These are phyloP conservation scores for Talaromyces ruber DNA, from an alignment of 495 filamentous ascomycete genomes.

Conservation along the genomic window DNA sequence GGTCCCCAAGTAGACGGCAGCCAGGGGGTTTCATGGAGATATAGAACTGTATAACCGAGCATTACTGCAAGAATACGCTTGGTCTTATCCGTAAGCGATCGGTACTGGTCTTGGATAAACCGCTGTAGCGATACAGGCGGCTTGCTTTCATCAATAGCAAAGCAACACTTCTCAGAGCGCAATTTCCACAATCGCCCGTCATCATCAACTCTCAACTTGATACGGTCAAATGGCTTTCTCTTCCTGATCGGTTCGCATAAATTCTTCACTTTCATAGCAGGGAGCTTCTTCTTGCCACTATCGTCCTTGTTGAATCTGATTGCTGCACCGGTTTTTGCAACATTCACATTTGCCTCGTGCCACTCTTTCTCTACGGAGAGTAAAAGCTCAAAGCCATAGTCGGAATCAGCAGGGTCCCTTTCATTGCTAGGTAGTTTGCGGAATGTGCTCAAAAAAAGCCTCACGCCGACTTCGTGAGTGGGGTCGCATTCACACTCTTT, in stretches of 20 bases:
- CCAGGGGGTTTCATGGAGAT: background rate
- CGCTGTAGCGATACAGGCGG: background rate
- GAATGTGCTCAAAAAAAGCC: background rate
- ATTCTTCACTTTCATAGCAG: background rate
- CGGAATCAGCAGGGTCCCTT: background rate
- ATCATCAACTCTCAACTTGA: background rate
- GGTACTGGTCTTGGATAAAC: slow-evolving; percentile 4
- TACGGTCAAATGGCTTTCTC: background rate
- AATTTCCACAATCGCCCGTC: background rate
- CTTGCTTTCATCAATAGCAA: background rate
- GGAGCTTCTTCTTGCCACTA: background rate
- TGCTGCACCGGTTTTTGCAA: background rate
- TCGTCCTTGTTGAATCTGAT: background rate
- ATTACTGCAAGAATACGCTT: slow-evolving; percentile 2
- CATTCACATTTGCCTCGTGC: background rate
- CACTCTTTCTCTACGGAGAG: background rate
- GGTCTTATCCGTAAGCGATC: background rate
- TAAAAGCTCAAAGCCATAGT: background rate
- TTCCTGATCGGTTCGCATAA: slow-evolving; percentile 1
- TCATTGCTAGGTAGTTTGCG: background rate
- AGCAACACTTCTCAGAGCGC: slow-evolving; percentile 1
- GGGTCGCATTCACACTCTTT: background rate
- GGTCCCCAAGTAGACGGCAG: background rate
- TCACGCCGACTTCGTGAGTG: background rate
- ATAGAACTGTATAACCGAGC: background rate